These are phyloP conservation scores for Leishmania mexicana DNA, from an alignment of 208 protist genomes.

Conservation along the genomic window DNA sequence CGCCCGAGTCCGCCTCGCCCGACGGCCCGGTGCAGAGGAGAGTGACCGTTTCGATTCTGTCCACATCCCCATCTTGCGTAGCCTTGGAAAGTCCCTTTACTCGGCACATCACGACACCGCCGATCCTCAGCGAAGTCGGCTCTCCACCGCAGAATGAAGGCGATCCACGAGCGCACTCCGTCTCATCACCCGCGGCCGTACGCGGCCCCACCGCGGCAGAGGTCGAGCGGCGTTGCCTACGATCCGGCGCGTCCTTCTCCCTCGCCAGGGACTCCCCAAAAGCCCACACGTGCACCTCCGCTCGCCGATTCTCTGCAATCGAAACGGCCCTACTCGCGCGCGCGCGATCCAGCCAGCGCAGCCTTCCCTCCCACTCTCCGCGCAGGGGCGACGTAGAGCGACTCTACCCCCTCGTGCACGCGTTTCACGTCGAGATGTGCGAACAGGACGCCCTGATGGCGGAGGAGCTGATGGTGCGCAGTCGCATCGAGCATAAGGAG, in stretches of 20 bases:
- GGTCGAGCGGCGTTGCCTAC: not conserved
- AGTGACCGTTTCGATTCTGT: not conserved
- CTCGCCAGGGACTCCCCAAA: not conserved
- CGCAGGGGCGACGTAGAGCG: slow-evolving; percentile 18
- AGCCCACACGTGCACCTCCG: not conserved
- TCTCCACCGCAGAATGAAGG: too few species aligned
- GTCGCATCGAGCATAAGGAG: slow-evolving; percentile 44
- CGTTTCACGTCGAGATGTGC: slow-evolving; percentile 27
- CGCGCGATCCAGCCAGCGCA: not conserved
- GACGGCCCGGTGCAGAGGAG: not conserved
- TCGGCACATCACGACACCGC: not conserved
- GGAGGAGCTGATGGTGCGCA: slow-evolving; percentile 43
- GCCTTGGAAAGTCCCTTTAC: not conserved
- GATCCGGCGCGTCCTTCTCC: not conserved
- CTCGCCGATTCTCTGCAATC: slow-evolving; percentile 16
- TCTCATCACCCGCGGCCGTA: not conserved
- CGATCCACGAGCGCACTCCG: not conserved
- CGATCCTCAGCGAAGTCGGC: not conserved
- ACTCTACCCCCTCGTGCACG: slow-evolving; percentile 37
- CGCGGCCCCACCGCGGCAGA: not conserved
- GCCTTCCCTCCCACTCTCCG: not conserved
- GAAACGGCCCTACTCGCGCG: slow-evolving; percentile 25
- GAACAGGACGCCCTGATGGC: slow-evolving; percentile 41
- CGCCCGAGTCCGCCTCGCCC: not conserved
- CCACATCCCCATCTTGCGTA: not conserved